Percentiles rank a stretch among this genome's conserved stretches.
Conservation (phyloP, 192 early-diverging fungal species). For the Umbelopsis vinacea region DNA sequence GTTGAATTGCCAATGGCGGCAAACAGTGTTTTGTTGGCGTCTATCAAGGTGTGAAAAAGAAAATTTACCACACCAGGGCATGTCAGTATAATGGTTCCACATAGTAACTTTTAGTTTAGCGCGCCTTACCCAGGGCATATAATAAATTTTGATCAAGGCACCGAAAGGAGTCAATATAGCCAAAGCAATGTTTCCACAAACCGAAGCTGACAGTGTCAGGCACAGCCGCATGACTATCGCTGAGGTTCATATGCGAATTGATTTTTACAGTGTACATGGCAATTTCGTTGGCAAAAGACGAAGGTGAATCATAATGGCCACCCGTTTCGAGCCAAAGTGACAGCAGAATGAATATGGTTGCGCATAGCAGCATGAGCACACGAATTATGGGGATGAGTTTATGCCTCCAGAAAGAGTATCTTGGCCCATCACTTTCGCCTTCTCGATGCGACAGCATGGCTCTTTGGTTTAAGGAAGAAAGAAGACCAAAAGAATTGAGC, state of each 20-base stretch:
- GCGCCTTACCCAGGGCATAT: constrained; percentile 15
- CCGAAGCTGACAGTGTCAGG: constrained; percentile 19
- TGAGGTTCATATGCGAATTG: constrained; percentile 5
- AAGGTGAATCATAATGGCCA: neutral
- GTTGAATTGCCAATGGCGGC: constrained; percentile 22
- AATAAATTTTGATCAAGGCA: constrained; percentile 18
- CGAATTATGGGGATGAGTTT: neutral
- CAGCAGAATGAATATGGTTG: constrained; percentile 12
- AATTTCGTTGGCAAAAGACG: neutral
- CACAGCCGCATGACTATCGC: neutral
- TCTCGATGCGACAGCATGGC: neutral
- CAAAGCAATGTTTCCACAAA: constrained; percentile 24
- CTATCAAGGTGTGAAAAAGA: neutral
- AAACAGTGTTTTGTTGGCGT: constrained; percentile 23
- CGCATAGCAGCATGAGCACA: neutral
- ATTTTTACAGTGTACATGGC: constrained; percentile 17
- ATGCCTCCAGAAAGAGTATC: constrained; percentile 5
- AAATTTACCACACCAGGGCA: neutral
- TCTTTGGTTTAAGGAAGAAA: neutral
- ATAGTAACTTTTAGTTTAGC: no score
- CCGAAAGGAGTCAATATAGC: neutral
- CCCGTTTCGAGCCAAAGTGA: constrained; percentile 2
- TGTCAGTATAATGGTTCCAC: neutral
- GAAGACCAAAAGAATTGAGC: neutral
- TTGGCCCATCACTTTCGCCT: neutral